These are phyloP conservation scores for Fusarium chaquense DNA, from an alignment of 2,329 filamentous ascomycete genomes.

Conservation along the genomic window DNA sequence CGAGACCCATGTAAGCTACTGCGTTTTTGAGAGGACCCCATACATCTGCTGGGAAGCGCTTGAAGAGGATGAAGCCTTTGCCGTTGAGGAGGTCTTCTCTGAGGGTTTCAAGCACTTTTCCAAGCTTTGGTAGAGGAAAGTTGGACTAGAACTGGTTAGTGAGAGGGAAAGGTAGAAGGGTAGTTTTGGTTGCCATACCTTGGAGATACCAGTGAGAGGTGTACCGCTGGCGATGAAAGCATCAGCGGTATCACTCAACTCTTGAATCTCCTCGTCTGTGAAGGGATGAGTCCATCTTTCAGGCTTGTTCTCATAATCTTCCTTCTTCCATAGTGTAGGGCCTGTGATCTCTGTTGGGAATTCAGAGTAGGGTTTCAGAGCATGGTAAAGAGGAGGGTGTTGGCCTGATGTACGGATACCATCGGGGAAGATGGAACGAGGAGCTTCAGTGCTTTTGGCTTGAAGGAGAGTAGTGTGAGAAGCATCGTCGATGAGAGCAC, in stretches of 20 bases:
- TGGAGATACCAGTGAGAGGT: conserved; percentile 75
- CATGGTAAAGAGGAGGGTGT: conserved; percentile 74
- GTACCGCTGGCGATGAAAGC: conserved; percentile 73
- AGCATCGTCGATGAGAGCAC: conserved; percentile 42
- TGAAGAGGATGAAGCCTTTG: conserved; percentile 92
- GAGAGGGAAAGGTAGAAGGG: not conserved
- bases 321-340: conserved; percentile 77
- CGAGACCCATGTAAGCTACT: conserved; percentile 90
- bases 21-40: conserved; percentile 87
- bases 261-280: conserved; percentile 72
- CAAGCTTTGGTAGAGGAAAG: conserved; percentile 59
- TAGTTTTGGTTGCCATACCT: conserved; percentile 33
- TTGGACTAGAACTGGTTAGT: conserved; percentile 50
- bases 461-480: conserved; percentile 31
- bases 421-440: conserved; percentile 57
- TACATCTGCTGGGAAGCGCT: conserved; percentile 79
- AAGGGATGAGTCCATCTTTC: conserved; percentile 82
- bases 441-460: conserved; percentile 45
- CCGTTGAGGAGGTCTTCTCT: conserved; percentile 72
- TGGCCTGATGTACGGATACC: conserved; percentile 73
- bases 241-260: conserved; percentile 76
- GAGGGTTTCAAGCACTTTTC: conserved; percentile 52
- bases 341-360: conserved; percentile 80
- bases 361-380: conserved; percentile 72
- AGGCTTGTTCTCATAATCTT: conserved; percentile 72